Conservation (phyloP, 768 basidiomycete species). For the Tylopilus sp. region DNA sequence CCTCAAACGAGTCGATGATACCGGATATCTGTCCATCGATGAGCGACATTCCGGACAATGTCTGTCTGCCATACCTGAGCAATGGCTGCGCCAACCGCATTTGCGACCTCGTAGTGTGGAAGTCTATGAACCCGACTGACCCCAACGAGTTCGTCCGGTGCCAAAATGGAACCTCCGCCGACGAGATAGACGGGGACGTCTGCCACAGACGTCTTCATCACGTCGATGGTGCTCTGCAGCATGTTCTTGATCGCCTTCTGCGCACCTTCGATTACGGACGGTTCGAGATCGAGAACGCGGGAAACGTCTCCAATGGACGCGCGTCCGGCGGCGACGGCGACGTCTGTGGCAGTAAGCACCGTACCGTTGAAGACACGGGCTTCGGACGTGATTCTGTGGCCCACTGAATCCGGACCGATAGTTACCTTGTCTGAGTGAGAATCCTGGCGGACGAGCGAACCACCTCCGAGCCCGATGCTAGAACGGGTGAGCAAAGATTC, state of each 20-base stretch:
- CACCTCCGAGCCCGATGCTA: constrained; percentile 64
- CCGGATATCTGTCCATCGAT: constrained; percentile 37
- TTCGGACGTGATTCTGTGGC: constrained; percentile 48
- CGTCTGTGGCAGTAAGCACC: constrained; percentile 58
- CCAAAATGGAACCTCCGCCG: constrained; percentile 62
- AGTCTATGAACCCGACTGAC: constrained; percentile 49
- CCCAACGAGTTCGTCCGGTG: constrained; percentile 49
- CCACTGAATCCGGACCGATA: constrained; percentile 66
- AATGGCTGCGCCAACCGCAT: constrained; percentile 58
- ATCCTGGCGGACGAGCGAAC: constrained; percentile 46
- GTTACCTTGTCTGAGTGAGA: constrained; percentile 38
- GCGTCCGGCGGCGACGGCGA: constrained; percentile 43
- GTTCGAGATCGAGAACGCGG: constrained; percentile 22
- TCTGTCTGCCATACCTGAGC: constrained; percentile 27
- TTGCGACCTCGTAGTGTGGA: constrained; percentile 53
- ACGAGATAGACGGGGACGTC: constrained; percentile 59
- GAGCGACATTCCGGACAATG: background rate
- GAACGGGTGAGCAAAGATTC: constrained; percentile 2
- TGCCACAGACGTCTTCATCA: constrained; percentile 61
- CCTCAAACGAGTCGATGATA: constrained; percentile 44
- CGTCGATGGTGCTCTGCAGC: constrained; percentile 50
- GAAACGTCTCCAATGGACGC: constrained; percentile 29
- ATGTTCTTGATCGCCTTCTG: constrained; percentile 40
- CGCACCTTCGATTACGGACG: constrained; percentile 32
- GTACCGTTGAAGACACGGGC: constrained; percentile 55